Evolutionary conservation across 176 grass and related monocot species (phyloP).

Genomic region (Oryza officinalis): DNA sequence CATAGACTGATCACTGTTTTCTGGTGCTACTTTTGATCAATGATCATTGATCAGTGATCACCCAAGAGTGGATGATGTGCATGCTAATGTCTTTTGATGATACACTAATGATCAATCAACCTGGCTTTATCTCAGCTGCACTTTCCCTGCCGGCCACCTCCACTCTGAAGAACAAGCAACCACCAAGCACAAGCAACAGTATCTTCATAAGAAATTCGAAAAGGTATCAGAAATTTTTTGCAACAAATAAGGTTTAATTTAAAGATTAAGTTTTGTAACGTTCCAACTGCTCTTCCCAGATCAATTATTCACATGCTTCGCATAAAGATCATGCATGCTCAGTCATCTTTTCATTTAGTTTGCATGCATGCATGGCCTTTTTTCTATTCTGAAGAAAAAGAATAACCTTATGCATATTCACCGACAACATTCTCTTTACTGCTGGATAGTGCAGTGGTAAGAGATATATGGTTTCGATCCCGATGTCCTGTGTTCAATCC

Average conservation of each 20-base stretch:
- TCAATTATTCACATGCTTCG: conserved; percentile 11
- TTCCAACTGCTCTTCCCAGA: background rate
- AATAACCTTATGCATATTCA: background rate
- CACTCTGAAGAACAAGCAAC: background rate
- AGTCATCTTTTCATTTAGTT: background rate
- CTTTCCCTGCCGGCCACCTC: background rate
- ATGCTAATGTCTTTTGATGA: conserved; percentile 6
- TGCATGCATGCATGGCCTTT: background rate
- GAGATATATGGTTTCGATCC: too few relatives aligned
- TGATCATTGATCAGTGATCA: background rate
- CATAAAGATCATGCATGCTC: background rate
- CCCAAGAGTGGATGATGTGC: conserved; percentile 4
- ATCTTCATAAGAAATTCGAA: background rate
- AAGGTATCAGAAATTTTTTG: background rate
- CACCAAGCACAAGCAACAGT: background rate
- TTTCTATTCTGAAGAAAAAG: background rate
- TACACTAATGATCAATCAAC: background rate
- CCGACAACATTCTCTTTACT: background rate
- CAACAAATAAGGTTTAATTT: background rate
- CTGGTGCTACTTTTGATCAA: background rate
- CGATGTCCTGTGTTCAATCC: too few relatives aligned
- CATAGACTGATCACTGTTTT: background rate
- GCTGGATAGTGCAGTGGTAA: too few relatives aligned
- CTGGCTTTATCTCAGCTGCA: background rate
- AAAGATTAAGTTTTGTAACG: background rate